These are phyloP conservation scores for Mortierella alpina DNA, from an alignment of 192 early-diverging fungal genomes.

Conservation along the genomic window DNA sequence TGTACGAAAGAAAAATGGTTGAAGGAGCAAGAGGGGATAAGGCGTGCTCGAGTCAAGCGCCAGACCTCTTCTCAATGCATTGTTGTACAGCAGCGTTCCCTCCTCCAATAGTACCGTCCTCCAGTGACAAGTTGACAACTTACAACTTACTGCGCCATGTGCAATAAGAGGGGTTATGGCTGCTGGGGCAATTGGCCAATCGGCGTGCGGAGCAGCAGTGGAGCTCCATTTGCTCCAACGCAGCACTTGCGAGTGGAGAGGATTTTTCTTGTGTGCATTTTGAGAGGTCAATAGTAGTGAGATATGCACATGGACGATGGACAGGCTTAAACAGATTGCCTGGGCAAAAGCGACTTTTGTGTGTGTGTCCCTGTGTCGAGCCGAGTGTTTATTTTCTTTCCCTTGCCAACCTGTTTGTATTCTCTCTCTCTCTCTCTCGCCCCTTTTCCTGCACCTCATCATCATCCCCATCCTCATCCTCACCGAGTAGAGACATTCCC, in stretches of 20 bases:
- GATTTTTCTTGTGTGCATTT: neutral
- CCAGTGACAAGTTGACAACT: too few species aligned
- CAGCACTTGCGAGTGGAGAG: constrained; percentile 21
- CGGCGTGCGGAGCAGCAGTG: too few species aligned
- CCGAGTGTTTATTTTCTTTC: neutral
- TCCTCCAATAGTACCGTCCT: too few species aligned
- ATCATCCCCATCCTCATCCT: neutral
- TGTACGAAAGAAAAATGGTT: too few species aligned
- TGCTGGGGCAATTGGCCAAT: neutral
- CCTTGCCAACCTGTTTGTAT: neutral
- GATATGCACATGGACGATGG: neutral
- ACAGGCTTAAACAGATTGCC: too few species aligned
- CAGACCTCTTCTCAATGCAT: too few species aligned
- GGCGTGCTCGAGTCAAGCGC: too few species aligned
- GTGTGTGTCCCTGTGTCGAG: neutral
- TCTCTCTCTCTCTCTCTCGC: neutral
- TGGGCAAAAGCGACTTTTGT: neutral
- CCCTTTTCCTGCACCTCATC: neutral
- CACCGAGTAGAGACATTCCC: neutral
- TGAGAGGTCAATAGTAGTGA: neutral
- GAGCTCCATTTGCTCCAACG: constrained; percentile 22
- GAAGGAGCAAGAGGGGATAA: too few species aligned
- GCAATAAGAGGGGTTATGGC: neutral
- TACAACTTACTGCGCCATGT: too few species aligned
- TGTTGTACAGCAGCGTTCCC: too few species aligned